These are phyloP conservation scores for Acer campestre DNA, from an alignment of 345 rosid species.

Conservation along the genomic window DNA sequence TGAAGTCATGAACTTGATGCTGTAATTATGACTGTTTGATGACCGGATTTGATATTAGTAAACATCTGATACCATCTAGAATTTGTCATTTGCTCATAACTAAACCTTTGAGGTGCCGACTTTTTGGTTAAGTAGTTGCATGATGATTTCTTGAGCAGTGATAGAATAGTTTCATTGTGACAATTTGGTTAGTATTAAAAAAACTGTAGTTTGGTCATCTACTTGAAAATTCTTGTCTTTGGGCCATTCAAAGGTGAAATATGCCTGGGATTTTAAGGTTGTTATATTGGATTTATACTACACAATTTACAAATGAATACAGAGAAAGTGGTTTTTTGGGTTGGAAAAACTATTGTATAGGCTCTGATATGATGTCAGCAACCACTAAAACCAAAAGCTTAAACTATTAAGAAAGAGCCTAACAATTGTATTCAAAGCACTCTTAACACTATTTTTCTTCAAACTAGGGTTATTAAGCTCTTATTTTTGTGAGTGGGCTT, in stretches of 20 bases:
- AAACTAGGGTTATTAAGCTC: background rate
- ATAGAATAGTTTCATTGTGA: too few relatives aligned
- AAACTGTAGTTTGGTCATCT: background rate
- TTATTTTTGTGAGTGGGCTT: background rate
- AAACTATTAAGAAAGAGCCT: background rate
- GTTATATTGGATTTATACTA: background rate
- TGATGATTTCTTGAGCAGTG: slow-evolving; percentile 5
- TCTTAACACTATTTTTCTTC: background rate
- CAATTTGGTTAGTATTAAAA: background rate
- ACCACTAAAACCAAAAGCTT: background rate
- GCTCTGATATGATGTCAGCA: background rate
- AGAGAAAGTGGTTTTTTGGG: background rate
- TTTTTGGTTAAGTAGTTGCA: background rate
- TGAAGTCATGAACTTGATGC: background rate
- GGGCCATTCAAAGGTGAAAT: background rate
- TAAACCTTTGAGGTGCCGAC: background rate
- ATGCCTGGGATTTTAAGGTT: background rate
- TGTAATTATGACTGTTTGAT: slow-evolving; percentile 2
- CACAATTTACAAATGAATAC: background rate
- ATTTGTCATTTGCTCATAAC: background rate
- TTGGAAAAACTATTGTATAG: background rate
- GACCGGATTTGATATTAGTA: background rate
- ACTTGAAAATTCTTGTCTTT: background rate
- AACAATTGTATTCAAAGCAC: background rate
- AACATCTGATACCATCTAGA: background rate